A percentile compares a stretch with the other conserved stretches of the same genome.
phyloP scores from a whole-genome alignment of 1,284 basidiomycete genomes.

The Sporisorium graminicola region DNA sequence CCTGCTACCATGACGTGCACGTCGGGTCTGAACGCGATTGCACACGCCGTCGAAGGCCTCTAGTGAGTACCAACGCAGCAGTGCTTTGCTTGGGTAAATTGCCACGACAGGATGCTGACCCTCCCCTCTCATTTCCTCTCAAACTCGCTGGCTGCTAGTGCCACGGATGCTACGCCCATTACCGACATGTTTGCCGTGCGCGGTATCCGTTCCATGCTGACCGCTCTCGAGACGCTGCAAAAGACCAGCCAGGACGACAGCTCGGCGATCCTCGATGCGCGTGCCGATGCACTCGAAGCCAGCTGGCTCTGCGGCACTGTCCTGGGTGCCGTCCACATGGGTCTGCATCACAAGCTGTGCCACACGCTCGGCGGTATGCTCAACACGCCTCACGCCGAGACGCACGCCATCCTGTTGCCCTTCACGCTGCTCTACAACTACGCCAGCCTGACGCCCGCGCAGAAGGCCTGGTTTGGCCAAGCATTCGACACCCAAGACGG shows the following conservation, averaged over 20 bases:
- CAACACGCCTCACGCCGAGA: constrained; percentile 73
- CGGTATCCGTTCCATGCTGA: constrained; percentile 71
- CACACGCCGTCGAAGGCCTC: constrained; percentile 68
- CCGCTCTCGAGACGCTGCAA: constrained; percentile 70
- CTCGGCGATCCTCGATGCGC: constrained; percentile 63
- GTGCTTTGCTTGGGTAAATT: too few species aligned
- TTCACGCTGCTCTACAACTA: constrained; percentile 73
- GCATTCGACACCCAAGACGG: constrained; percentile 70
- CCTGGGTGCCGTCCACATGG: constrained; percentile 71
- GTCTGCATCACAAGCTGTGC: constrained; percentile 73
- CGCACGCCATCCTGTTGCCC: constrained; percentile 73
- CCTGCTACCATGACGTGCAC: constrained; percentile 71
- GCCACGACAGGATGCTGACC: too few species aligned
- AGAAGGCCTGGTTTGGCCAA: constrained; percentile 58
- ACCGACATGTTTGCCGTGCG: constrained; percentile 71
- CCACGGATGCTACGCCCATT: constrained; percentile 71
- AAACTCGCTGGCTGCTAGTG: too few species aligned
- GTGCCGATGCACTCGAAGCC: constrained; percentile 71
- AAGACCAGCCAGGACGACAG: constrained; percentile 62
- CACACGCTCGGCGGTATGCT: constrained; percentile 72
- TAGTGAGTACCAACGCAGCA: not conserved
- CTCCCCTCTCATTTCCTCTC: constrained; percentile 72
- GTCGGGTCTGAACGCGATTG: constrained; percentile 73
- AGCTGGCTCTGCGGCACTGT: constrained; percentile 72
- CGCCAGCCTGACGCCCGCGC: constrained; percentile 69